A percentile compares a stretch with the other conserved stretches of the same genome.
phyloP scores from a whole-genome alignment of 805 yeast genomes.

The Yarrowia divulgata region DNA sequence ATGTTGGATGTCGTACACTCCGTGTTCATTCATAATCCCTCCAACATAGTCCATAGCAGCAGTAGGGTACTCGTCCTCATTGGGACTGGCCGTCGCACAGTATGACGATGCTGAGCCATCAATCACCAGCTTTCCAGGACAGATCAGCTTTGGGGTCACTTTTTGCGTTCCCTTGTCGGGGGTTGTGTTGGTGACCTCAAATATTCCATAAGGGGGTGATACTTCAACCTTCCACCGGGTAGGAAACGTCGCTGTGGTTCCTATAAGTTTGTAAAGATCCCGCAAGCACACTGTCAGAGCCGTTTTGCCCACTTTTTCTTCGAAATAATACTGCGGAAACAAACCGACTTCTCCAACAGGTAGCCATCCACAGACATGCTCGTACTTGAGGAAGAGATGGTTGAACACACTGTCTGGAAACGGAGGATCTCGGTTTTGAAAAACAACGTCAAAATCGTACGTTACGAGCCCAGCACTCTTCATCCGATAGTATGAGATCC shows the following conservation, averaged over 20 bases:
- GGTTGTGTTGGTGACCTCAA: neutral
- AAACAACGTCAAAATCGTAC: neutral
- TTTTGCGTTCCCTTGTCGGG: neutral
- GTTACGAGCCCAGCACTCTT: neutral
- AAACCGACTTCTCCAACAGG: neutral
- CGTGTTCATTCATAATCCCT: neutral
- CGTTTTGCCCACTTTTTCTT: neutral
- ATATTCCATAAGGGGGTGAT: neutral
- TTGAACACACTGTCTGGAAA: neutral
- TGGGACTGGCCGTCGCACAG: neutral
- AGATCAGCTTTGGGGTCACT: neutral
- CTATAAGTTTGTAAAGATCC: neutral
- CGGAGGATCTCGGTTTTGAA: neutral
- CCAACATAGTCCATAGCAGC: neutral
- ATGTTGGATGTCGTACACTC: neutral
- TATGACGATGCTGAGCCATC: neutral
- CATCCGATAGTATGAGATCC: neutral
- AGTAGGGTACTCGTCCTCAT: neutral
- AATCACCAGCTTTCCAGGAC: neutral
- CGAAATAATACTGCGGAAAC: neutral
- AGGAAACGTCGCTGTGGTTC: neutral
- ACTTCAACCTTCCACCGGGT: neutral
- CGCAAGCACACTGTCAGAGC: too few species aligned
- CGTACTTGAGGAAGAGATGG: neutral
- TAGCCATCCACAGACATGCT: neutral